A percentile compares a stretch with the other conserved stretches of the same genome.
phyloP scores from a whole-genome alignment of 129 eudicot species.

The Artemisia argyi region DNA sequence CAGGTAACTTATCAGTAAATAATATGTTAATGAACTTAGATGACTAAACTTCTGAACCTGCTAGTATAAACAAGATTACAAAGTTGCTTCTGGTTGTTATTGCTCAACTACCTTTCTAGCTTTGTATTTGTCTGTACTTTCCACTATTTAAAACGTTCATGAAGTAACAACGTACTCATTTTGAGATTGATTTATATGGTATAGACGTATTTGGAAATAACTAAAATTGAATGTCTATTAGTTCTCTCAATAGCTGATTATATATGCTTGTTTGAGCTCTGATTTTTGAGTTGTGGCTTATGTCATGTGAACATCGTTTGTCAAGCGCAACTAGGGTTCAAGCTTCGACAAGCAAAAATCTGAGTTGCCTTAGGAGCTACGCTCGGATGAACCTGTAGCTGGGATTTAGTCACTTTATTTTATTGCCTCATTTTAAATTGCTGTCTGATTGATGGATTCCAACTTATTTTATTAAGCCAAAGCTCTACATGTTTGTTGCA shows the following conservation, averaged over 20 bases:
- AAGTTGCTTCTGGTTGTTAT: too few species aligned
- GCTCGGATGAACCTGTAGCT: too few species aligned
- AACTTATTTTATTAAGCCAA: neutral
- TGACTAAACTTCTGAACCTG: neutral
- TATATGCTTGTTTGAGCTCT: conserved; percentile 13
- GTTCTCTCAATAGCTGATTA: neutral
- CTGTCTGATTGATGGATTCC: neutral
- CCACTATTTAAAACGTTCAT: neutral
- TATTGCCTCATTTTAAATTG: neutral
- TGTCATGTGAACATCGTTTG: too few species aligned
- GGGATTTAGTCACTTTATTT: neutral
- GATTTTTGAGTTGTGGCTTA: neutral
- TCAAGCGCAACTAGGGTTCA: neutral
- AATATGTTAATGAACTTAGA: conserved; percentile 4
- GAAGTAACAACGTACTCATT: conserved; percentile 1
- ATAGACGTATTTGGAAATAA: neutral
- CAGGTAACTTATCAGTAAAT: conserved; percentile 56
- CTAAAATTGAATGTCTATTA: neutral
- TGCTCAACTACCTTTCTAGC: neutral
- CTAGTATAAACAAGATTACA: too few species aligned
- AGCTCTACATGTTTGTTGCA: conserved; percentile 34
- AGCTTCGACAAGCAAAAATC: conserved; percentile 4
- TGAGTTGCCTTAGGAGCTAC: neutral
- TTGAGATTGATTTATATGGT: neutral
- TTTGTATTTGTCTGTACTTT: neutral